phyloP scores from a whole-genome alignment of 2,329 filamentous ascomycete species.

The Pyricularia sp. region DNA sequence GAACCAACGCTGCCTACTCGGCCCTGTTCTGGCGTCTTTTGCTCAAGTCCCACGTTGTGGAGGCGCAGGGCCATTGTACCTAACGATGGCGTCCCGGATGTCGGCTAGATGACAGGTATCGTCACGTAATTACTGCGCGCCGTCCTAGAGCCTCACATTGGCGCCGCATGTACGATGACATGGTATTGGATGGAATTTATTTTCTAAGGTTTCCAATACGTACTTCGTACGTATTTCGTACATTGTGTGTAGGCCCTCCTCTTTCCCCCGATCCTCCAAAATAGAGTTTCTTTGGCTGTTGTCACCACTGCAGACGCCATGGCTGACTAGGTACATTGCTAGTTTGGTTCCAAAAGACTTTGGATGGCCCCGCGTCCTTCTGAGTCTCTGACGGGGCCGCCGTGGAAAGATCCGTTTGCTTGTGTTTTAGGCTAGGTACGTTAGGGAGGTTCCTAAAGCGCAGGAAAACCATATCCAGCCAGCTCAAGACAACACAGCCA shows the following conservation, averaged over 20 bases:
- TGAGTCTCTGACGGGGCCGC: background rate
- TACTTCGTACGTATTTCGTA: background rate
- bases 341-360: background rate
- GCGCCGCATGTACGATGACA: background rate
- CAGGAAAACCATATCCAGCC: background rate
- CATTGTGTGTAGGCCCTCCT: background rate
- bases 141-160: background rate
- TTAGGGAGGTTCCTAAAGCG: background rate
- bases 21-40: background rate
- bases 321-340: background rate
- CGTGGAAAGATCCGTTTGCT: background rate
- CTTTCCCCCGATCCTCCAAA: background rate
- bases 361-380: background rate
- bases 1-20: background rate
- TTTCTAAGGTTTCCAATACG: background rate
- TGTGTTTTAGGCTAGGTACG: background rate
- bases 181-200: background rate
- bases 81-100: background rate
- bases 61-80: background rate
- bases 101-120: background rate
- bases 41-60: background rate
- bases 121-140: background rate
- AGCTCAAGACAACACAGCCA: constrained; percentile 22
- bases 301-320: background rate
- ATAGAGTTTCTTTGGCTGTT: background rate